phyloP scores from a whole-genome alignment of 73 alveolate species.

The Uronychia binucleata region DNA sequence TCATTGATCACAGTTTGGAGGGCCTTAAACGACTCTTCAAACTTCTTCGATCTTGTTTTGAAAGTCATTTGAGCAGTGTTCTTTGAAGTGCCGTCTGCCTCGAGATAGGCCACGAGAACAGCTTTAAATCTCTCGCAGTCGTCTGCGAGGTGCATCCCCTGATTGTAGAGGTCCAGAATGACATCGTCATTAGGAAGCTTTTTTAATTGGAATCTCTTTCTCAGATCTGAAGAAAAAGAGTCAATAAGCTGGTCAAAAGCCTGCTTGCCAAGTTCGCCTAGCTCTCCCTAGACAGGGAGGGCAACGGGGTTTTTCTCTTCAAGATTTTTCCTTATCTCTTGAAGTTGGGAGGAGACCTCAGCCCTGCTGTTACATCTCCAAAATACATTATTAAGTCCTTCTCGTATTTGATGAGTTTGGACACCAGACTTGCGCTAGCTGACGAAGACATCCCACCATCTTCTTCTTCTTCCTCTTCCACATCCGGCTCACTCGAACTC shows the following conservation, averaged over 20 bases:
- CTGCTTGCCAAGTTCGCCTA: neutral
- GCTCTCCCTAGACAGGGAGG: too few relatives aligned
- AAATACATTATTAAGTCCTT: neutral
- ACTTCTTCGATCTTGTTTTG: neutral
- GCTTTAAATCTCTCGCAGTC: neutral
- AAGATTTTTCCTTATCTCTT: neutral
- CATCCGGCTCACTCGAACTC: neutral
- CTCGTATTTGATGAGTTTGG: neutral
- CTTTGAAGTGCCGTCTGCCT: neutral
- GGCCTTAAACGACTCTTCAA: neutral
- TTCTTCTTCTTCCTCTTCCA: neutral
- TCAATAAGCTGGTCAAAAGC: neutral
- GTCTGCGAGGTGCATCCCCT: neutral
- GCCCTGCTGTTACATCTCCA: neutral
- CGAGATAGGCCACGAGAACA: neutral
- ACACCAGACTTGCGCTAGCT: neutral
- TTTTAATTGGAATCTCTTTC: neutral
- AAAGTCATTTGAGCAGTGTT: neutral
- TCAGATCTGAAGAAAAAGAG: neutral
- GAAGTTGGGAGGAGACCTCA: neutral
- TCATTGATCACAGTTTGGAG: neutral
- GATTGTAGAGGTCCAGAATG: neutral
- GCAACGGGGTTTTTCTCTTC: neutral
- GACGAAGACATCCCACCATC: neutral
- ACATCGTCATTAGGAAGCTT: neutral